Base-by-base conservation (phyloP, 2,329 filamentous ascomycete genomes). In the Emericellopsis cladophorae region DNA sequence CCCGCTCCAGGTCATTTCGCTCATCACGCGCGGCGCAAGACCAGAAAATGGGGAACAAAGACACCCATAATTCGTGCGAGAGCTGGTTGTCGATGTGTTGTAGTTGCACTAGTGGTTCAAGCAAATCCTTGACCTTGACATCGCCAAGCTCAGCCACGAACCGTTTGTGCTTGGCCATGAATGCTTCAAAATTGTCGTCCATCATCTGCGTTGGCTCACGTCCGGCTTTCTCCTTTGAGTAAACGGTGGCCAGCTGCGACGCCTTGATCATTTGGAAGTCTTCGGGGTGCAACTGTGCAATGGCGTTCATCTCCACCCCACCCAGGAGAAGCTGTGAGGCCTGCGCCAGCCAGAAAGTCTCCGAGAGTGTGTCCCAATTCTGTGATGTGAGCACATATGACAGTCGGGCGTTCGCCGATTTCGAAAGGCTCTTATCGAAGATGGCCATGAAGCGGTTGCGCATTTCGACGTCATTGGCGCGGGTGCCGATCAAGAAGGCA, bases 341-440 rank as follows among this genome's bases (percentile, higher is more conserved):
- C 61, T 99, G 92, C 33, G 88, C 82, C 39, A 99, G 68, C 93
- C 93, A 99, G 65, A 94, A 99, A 1, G 86, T 94, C 51, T 98
- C 92, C 2, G 79, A 80, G 37, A 99, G 70, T 0, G 86, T 93
- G 56, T 96, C 90, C 92, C 92, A 99, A 51, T 96, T 96, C 57
- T 98, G 93, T 21, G 84, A 83, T 1, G 80, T 81, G 42, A 98
- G 74, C 4, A 96, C 82, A 61, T 95, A 96, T 44, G 82, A 83
- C 32, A 98, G 70, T 31, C 93, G 81, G 43, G 86, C 85, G 53
- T 84, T 93, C 1, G 89, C 90, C 7, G 87, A 87, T 54, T 89
- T 85, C n/a, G 88, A 93, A 48, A 98, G 68, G 55, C 88, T 95
- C 61, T 84, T 85, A 61, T 96, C 90, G 50, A 98, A 95, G 47